Conservation (phyloP, 495 filamentous ascomycete genomes). For the Mycothermus thermophilus region DNA sequence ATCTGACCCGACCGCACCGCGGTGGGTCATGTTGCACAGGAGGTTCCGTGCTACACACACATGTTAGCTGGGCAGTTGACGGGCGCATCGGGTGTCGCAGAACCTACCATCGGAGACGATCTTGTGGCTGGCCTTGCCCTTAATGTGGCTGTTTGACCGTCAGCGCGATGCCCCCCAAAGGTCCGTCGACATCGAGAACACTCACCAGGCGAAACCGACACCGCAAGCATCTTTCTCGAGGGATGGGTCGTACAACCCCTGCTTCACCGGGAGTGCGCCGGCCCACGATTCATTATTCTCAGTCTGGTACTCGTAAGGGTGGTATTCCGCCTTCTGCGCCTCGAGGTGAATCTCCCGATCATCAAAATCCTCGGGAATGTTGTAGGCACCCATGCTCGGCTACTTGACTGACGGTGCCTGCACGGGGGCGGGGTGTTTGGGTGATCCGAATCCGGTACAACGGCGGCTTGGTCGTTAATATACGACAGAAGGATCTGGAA, state of each 20-base stretch:
- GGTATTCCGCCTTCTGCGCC: slow-evolving; percentile 37
- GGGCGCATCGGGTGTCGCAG: no score
- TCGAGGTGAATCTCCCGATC: slow-evolving; percentile 41
- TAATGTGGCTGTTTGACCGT: slow-evolving; percentile 61
- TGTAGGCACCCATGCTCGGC: slow-evolving; percentile 45
- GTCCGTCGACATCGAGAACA: slow-evolving; percentile 5
- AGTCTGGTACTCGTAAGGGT: slow-evolving; percentile 69
- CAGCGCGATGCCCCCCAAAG: neutral
- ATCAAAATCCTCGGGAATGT: slow-evolving; percentile 36
- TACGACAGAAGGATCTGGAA: no score
- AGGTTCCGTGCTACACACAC: slow-evolving; percentile 59
- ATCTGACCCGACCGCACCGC: slow-evolving; percentile 95
- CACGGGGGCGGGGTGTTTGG: neutral
- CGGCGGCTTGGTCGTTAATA: no score
- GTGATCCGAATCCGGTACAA: no score
- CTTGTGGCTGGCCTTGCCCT: slow-evolving; percentile 94
- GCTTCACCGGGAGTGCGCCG: slow-evolving; percentile 85
- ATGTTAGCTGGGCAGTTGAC: slow-evolving; percentile 1
- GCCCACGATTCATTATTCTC: slow-evolving; percentile 91
- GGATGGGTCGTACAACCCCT: slow-evolving; percentile 91
- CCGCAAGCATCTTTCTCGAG: slow-evolving; percentile 99
- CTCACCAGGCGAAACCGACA: slow-evolving; percentile 97
- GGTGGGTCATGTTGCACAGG: slow-evolving; percentile 99
- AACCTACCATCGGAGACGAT: slow-evolving; percentile 95
- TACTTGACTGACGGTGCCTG: slow-evolving; percentile 15